phyloP scores from a whole-genome alignment of 2,329 filamentous ascomycete genomes.

The Nannizziopsis arthrosporioides region DNA sequence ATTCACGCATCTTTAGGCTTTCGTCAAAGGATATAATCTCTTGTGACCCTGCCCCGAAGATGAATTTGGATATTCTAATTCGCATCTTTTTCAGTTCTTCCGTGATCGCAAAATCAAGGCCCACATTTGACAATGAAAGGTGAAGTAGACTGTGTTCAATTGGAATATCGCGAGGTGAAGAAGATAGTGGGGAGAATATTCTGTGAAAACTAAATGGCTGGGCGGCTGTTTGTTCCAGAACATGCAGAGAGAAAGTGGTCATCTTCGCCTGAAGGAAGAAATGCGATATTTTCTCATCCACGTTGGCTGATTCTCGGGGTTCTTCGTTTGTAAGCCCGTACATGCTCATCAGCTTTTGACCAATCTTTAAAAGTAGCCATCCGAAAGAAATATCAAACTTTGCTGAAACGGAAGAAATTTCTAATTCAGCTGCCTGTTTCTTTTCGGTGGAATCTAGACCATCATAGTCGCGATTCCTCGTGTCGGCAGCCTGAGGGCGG shows the following conservation, averaged over 20 bases:
- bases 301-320: slow-evolving; percentile 1
- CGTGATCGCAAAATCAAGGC: slow-evolving; percentile 18
- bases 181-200: slow-evolving; percentile 1
- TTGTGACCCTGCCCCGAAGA: slow-evolving; percentile 38
- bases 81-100: slow-evolving; percentile 20
- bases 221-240: slow-evolving; percentile 28
- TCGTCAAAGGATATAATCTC: slow-evolving; percentile 44
- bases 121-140: slow-evolving; percentile 20
- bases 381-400: slow-evolving; percentile 33
- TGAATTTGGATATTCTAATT: slow-evolving; percentile 32
- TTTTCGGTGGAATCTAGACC: slow-evolving; percentile 4
- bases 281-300: background rate
- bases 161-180: slow-evolving; percentile 17
- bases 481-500: background rate
- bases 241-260: slow-evolving; percentile 25
- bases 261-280: slow-evolving; percentile 21
- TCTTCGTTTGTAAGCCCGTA: slow-evolving; percentile 12
- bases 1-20: slow-evolving; percentile 36
- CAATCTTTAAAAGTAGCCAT: slow-evolving; percentile 31
- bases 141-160: slow-evolving; percentile 28
- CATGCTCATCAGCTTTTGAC: slow-evolving; percentile 22
- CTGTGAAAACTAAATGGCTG: slow-evolving; percentile 18
- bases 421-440: slow-evolving; percentile 21
- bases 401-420: slow-evolving; percentile 23
- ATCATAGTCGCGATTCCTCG: slow-evolving; percentile 1